phyloP scores from a whole-genome alignment of 371 early-diverging fungal species.

The Apophysomyces sp. region DNA sequence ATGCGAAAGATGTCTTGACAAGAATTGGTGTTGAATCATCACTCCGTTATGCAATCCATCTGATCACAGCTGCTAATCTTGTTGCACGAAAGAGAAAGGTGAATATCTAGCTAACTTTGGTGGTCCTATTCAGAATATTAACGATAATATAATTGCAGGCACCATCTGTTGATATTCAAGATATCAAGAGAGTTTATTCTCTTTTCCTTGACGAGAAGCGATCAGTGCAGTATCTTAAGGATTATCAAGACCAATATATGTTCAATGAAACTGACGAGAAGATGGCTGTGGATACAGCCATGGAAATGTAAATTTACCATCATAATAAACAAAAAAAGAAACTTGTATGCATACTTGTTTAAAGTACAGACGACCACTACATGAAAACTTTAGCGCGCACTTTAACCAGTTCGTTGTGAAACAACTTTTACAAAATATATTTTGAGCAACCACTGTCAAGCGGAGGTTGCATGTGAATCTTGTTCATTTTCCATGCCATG shows the following conservation, averaged over 20 bases:
- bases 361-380: too few species aligned
- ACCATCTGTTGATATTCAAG: slow-evolving; percentile 83
- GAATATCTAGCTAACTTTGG: not conserved
- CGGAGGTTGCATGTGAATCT: too few species aligned
- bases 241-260: slow-evolving; percentile 93
- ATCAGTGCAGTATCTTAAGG: slow-evolving; percentile 89
- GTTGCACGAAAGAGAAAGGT: slow-evolving; percentile 90
- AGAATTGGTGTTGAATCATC: slow-evolving; percentile 91
- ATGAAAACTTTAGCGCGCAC: too few species aligned
- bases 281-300: slow-evolving; percentile 44
- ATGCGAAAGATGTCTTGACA: slow-evolving; percentile 87
- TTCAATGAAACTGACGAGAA: slow-evolving; percentile 67
- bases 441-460: too few species aligned
- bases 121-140: not conserved
- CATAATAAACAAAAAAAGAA: not conserved
- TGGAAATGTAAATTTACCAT: slow-evolving; percentile 43
- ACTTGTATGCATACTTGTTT: not conserved
- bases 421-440: too few species aligned
- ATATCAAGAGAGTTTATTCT: slow-evolving; percentile 90
- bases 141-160: slow-evolving; percentile 42
- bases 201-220: slow-evolving; percentile 96
- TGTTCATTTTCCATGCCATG: too few species aligned
- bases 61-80: slow-evolving; percentile 92
- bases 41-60: slow-evolving; percentile 96
- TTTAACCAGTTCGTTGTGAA: too few species aligned